These are phyloP conservation scores for Articulospora tetracladia DNA, from an alignment of 495 filamentous ascomycete species.

Conservation along the genomic window DNA sequence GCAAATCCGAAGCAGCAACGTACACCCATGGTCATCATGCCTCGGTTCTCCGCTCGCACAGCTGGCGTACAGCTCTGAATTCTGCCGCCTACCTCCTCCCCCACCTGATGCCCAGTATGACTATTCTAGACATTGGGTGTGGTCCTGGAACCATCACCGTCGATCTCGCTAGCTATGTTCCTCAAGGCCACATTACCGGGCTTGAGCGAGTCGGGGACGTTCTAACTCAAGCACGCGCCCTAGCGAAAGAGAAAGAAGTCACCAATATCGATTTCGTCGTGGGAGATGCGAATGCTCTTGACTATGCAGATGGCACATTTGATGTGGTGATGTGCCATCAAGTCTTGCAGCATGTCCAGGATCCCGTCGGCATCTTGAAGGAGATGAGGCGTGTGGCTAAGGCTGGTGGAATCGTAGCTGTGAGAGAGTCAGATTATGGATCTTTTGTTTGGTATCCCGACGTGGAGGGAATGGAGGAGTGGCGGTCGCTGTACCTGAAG, in stretches of 20 bases:
- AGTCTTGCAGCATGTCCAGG: slow-evolving; percentile 46
- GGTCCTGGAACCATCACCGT: slow-evolving; percentile 53
- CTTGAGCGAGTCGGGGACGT: slow-evolving; percentile 29
- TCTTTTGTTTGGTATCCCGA: slow-evolving; percentile 44
- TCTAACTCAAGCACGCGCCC: slow-evolving; percentile 29
- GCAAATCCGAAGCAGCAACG: slow-evolving; percentile 29
- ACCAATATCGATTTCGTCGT: slow-evolving; percentile 45
- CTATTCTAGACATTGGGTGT: slow-evolving; percentile 55
- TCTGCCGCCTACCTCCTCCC: slow-evolving; percentile 48
- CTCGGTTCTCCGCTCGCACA: slow-evolving; percentile 46
- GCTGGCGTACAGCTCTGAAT: slow-evolving; percentile 48
- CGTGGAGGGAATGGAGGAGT: slow-evolving; percentile 34
- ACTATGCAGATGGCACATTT: slow-evolving; percentile 44
- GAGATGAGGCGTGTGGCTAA: slow-evolving; percentile 49
- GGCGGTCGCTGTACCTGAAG: slow-evolving; percentile 35
- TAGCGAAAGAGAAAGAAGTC: slow-evolving; percentile 38
- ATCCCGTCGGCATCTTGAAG: slow-evolving; percentile 36
- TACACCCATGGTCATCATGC: slow-evolving; percentile 50
- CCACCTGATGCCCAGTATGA: slow-evolving; percentile 40
- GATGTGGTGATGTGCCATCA: slow-evolving; percentile 55
- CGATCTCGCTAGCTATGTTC: slow-evolving; percentile 43
- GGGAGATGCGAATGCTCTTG: slow-evolving; percentile 41
- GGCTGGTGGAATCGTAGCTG: slow-evolving; percentile 49
- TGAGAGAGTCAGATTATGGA: slow-evolving; percentile 44
- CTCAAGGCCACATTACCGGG: slow-evolving; percentile 40